Evolutionary conservation across 805 yeast genomes (phyloP).

Genomic region (Pichia insulana): DNA sequence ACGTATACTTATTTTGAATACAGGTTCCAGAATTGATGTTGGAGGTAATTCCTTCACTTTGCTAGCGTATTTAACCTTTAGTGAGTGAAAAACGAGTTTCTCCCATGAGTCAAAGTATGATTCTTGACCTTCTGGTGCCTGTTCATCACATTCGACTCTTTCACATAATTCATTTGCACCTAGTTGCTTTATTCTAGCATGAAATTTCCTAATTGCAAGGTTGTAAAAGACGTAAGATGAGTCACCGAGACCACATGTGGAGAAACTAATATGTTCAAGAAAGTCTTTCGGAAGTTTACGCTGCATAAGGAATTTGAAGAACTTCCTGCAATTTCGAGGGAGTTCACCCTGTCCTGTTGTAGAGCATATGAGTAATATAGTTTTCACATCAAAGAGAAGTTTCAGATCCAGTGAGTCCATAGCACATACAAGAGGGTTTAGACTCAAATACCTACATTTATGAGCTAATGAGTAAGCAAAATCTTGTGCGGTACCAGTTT

Average conservation of each 20-base stretch:
- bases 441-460: constrained; percentile 45
- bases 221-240: constrained; percentile 84
- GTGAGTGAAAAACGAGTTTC: constrained; percentile 29
- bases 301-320: constrained; percentile 68
- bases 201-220: constrained; percentile 79
- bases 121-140: constrained; percentile 67
- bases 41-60: constrained; percentile 7
- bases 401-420: constrained; percentile 55
- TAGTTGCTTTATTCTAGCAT: constrained; percentile 65
- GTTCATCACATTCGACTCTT: constrained; percentile 87
- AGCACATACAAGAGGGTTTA: constrained; percentile 39
- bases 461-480: constrained; percentile 59
- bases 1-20: constrained; percentile 1
- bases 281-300: constrained; percentile 53
- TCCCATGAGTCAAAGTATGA: constrained; percentile 74
- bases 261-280: constrained; percentile 50
- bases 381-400: constrained; percentile 39
- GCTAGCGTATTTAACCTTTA: constrained; percentile 9
- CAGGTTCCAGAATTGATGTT: constrained; percentile 3
- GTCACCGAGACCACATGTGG: constrained; percentile 89
- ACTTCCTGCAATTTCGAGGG: constrained; percentile 64
- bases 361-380: constrained; percentile 40
- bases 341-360: constrained; percentile 95
- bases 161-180: constrained; percentile 69
- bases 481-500: constrained; percentile 87